phyloP scores from a whole-genome alignment of 331 rosid species.

The Saraca asoca region DNA sequence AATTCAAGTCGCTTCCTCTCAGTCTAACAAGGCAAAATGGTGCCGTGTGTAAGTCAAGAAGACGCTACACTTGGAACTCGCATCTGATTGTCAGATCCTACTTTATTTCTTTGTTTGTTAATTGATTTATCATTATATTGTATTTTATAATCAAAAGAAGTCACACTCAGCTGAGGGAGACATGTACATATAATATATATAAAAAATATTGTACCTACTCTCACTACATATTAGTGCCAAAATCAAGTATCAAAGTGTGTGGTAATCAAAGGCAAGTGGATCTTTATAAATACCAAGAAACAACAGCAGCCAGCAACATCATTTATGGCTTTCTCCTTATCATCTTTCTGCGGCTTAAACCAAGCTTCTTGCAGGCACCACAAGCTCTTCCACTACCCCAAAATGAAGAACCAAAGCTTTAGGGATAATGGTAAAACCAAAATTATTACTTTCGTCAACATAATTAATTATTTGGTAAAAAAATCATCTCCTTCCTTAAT shows the following conservation, averaged over 20 bases:
- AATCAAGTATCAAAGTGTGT: not conserved
- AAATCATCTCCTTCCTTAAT: too few relatives aligned
- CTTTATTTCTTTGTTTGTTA: slow-evolving; percentile 23
- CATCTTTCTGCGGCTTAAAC: slow-evolving; percentile 38
- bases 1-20: too few relatives aligned
- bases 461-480: not conserved
- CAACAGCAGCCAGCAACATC: not conserved
- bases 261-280: slow-evolving; percentile 3
- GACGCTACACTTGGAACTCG: slow-evolving; percentile 23
- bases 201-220: not conserved
- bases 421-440: slow-evolving; percentile 32
- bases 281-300: slow-evolving; percentile 25
- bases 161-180: slow-evolving; percentile 13
- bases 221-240: too few relatives aligned
- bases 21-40: not conserved
- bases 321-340: slow-evolving; percentile 40
- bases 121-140: slow-evolving; percentile 16
- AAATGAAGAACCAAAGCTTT: slow-evolving; percentile 41
- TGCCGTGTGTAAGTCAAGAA: slow-evolving; percentile 26
- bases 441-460: not conserved
- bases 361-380: slow-evolving; percentile 27
- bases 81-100: not conserved
- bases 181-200: not conserved
- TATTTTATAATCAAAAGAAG: slow-evolving; percentile 6
- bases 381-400: slow-evolving; percentile 34